Conservation (phyloP, 345 rosid genomes). For the Sonneratia alba region DNA sequence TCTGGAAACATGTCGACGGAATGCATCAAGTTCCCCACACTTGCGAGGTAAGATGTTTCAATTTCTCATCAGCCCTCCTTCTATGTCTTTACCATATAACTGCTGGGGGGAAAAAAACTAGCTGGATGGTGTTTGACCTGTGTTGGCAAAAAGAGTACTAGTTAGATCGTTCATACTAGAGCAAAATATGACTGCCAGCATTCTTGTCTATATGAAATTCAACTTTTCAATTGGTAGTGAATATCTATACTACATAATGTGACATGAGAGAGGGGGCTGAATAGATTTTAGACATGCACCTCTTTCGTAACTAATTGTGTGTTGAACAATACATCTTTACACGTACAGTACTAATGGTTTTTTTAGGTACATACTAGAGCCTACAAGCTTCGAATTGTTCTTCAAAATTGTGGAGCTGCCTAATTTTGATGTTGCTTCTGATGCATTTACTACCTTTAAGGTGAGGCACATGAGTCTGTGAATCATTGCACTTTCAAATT, state of each 20-base stretch:
- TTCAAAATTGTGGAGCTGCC: conserved; percentile 96
- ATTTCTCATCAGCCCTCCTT: conserved; percentile 6
- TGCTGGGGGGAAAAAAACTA: neutral
- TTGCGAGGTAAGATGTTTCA: conserved; percentile 69
- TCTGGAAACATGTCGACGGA: conserved; percentile 92
- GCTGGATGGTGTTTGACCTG: neutral
- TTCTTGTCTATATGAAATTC: neutral
- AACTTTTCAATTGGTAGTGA: neutral
- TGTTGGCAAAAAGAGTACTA: neutral
- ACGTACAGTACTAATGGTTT: neutral
- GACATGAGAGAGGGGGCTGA: neutral
- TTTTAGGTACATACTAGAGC: conserved; percentile 86
- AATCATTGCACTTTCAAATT: conserved; percentile 6
- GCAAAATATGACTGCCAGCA: neutral
- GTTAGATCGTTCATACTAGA: neutral
- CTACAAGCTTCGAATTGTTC: conserved; percentile 87
- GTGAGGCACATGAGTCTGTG: conserved; percentile 31
- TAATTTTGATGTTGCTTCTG: conserved; percentile 89
- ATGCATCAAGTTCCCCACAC: conserved; percentile 81
- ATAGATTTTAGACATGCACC: neutral
- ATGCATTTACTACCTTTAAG: conserved; percentile 97
- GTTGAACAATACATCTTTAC: neutral
- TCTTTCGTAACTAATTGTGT: neutral
- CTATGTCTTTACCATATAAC: neutral
- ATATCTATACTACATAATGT: neutral